Base-by-base conservation (phyloP, 1,284 basidiomycete species). In the Heterobasidion annosum region DNA sequence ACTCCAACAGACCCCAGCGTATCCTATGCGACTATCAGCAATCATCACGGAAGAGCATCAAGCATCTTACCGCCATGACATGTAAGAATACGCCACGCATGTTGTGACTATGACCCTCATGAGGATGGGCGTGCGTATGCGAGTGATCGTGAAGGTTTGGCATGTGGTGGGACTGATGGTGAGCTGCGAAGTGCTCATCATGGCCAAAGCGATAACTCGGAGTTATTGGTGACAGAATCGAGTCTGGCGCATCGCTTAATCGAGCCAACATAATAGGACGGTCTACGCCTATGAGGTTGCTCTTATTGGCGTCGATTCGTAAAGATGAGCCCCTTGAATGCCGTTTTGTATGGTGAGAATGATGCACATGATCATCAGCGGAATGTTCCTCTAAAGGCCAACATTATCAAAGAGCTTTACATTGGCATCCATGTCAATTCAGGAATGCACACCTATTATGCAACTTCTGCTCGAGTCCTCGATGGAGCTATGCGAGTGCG, bases 71-170 rank as follows among this genome's bases (percentile, higher is more conserved):
- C 50, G 88, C 88, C 88, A 91, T 88, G 50, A 91, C 89, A 66
- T 91, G 88, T 57, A 99, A 72, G 68, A 99, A 99, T 12, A 99
- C 94, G n/a, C 97, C 97, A 49, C 94, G 88, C 97, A 99, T 99
- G 68, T 99, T 99, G 70, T 99, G 93, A 68, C 90, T 93, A 64
- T 96, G 93, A 0, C 88, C 86, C 68, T 88, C 87, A 64, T 90
- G 83, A 19, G 75, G 71, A 53, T 82, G 76, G 18, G 68, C 68
- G 61, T 77, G 77, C 9, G 64, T 65, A 62, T 79, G 74, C 0
- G 66, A 68, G 60, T 84, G 81, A 58, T 77, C 74, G 60, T 85
- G 81, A 50, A 77, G 60, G 61, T 81, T 80, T 1, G 79, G 77
- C 32, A 65, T 66, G 59, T 79, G 78, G 34, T 70, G 67, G 33